Base-by-base conservation (phyloP, 257 asterid species). In the Forsythia suspensa region DNA sequence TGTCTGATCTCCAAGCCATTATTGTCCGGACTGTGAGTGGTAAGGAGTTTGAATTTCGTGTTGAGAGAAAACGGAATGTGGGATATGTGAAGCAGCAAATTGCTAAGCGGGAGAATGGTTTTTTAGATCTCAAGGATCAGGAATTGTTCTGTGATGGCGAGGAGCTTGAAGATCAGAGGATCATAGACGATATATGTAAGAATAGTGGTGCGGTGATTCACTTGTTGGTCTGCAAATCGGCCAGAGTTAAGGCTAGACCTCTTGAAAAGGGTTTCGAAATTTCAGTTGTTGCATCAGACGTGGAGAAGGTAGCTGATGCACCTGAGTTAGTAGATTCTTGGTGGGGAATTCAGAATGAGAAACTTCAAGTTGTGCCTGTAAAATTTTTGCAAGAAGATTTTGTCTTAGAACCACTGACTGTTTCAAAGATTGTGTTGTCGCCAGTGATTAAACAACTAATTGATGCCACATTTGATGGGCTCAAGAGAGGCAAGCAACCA, bases 81-180 rank as follows among this genome's bases (percentile, higher is more conserved):
- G 89, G 91, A 38, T 91, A 87, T 86, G 92, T 91, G 81, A 93
- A 93, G 52, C 87, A 88, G 77, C 90, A 89, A 84, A 87, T 91
- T 74, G 92, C 94, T 57, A 84, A 81, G 82, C 88, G 69, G 80
- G 93, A 84, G 74, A 76, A 80, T 40, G 89, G 83, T 5, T 55
- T 85, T 84, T 61, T 80, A 21, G 76, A 88, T 78, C 94, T 87
- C 12, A 82, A 82, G 79, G 91, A 88, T 77, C 94, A 88, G 63
- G 92, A 88, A 79, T 79, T 92, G 83, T 80, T 89, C 52, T 85
- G 88, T 72, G 87, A 92, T 80, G 92, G 86, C 11, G 93, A 89
- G 86, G 95, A 86, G 82, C 92, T 94, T 41, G 98, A 94, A 81
- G 98, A 92, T 79, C 93, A 90, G 85, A 87, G 92, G 73, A 82